phyloP scores from a whole-genome alignment of 2,329 filamentous ascomycete genomes.

The Curvularia verruculosa region DNA sequence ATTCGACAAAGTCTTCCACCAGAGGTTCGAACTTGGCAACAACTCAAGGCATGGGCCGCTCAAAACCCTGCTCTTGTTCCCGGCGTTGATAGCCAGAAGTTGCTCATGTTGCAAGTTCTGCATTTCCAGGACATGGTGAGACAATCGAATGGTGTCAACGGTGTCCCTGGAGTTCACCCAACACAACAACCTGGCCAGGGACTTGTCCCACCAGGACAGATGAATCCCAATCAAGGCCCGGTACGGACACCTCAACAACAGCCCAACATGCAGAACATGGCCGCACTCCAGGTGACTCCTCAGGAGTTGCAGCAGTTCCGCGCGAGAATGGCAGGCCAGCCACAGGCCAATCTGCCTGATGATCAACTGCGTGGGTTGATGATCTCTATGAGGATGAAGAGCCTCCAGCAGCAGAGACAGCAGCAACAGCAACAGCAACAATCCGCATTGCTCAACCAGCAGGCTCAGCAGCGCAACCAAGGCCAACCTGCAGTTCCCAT shows the following conservation, averaged over 20 bases:
- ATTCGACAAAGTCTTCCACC: constrained; percentile 51
- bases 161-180: constrained; percentile 28
- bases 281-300: constrained; percentile 40
- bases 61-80: constrained; percentile 50
- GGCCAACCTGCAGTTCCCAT: constrained; percentile 15
- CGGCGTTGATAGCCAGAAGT: constrained; percentile 35
- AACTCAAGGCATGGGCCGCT: constrained; percentile 61
- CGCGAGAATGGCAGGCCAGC: constrained; percentile 32
- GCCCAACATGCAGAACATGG: constrained; percentile 35
- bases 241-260: constrained; percentile 37
- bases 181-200: constrained; percentile 28
- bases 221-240: constrained; percentile 42
- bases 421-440: constrained; percentile 35
- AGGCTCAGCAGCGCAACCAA: constrained; percentile 17
- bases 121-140: constrained; percentile 53
- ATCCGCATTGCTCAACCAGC: constrained; percentile 14
- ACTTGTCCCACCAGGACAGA: constrained; percentile 50
- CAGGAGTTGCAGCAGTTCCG: constrained; percentile 52
- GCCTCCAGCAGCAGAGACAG: constrained; percentile 34
- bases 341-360: constrained; percentile 37
- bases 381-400: constrained; percentile 31
- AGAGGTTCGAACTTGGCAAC: constrained; percentile 61
- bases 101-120: constrained; percentile 48
- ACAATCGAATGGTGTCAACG: constrained; percentile 28
- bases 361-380: constrained; percentile 39